Evolutionary conservation across 495 filamentous ascomycete genomes (phyloP).

Genomic region (Daldinia childiae): DNA sequence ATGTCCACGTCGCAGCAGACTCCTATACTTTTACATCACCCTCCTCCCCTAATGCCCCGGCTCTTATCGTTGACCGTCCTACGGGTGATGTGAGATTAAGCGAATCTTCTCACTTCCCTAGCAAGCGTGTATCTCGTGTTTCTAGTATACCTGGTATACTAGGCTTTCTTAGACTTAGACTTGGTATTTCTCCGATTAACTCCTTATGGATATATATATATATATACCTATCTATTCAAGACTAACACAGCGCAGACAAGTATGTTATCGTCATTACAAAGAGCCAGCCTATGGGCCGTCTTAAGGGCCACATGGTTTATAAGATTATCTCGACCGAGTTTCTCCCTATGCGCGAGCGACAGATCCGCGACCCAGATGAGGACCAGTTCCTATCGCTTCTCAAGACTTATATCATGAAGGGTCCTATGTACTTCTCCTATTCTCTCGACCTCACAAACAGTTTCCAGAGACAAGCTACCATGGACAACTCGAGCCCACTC

Average conservation of each 20-base stretch:
- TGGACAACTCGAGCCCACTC: slow-evolving; percentile 72
- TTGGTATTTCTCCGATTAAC: slow-evolving; percentile 67
- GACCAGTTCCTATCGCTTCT: slow-evolving; percentile 86
- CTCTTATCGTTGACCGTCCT: slow-evolving; percentile 87
- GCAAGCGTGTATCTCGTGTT: slow-evolving; percentile 78
- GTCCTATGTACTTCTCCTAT: slow-evolving; percentile 98
- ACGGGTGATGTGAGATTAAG: slow-evolving; percentile 90
- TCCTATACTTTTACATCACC: slow-evolving; percentile 97
- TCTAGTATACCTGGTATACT: slow-evolving; percentile 91
- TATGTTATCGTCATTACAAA: slow-evolving; percentile 98
- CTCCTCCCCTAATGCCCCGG: slow-evolving; percentile 86
- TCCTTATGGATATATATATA: neutral
- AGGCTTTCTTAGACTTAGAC: slow-evolving; percentile 86
- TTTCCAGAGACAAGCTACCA: slow-evolving; percentile 88
- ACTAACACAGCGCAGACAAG: slow-evolving; percentile 71
- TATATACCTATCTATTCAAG: neutral
- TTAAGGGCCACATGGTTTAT: slow-evolving; percentile 94
- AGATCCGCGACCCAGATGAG: slow-evolving; percentile 90
- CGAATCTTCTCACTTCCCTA: slow-evolving; percentile 75
- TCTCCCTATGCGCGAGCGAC: slow-evolving; percentile 90
- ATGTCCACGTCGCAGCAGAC: slow-evolving; percentile 87
- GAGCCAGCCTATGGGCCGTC: slow-evolving; percentile 84
- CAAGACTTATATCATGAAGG: slow-evolving; percentile 77
- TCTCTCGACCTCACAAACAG: slow-evolving; percentile 92
- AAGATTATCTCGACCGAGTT: slow-evolving; percentile 91